Evolutionary conservation across 179 eudicot genomes (phyloP).

Genomic region (Vitellaria paradoxa): DNA sequence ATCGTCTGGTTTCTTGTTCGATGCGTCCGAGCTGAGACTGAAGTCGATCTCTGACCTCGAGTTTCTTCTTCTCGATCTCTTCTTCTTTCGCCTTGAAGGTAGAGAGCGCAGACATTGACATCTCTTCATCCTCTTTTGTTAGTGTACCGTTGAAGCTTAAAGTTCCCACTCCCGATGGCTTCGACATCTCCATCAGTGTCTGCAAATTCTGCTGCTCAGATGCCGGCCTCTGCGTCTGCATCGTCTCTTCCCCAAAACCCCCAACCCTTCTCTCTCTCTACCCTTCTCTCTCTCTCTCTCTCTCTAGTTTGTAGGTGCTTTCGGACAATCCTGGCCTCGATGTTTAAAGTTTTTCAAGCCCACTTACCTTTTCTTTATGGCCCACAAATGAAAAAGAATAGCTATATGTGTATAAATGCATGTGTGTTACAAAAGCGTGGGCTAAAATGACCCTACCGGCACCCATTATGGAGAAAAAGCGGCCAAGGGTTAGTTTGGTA

Average conservation of each 20-base stretch:
- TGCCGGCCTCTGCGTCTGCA: constrained; percentile 24
- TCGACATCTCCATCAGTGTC: constrained; percentile 12
- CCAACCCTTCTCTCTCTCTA: background rate
- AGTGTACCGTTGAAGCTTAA: constrained; percentile 54
- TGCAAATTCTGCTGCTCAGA: constrained; percentile 26
- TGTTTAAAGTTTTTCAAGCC: background rate
- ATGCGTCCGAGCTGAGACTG: constrained; percentile 82
- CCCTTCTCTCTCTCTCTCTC: background rate
- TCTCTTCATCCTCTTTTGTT: constrained; percentile 63
- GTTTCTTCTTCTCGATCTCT: constrained; percentile 88
- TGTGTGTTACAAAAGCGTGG: too few species aligned
- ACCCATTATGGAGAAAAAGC: too few species aligned
- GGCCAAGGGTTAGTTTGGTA: too few species aligned
- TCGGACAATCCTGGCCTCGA: background rate
- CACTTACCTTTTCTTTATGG: background rate
- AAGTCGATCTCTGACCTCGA: constrained; percentile 76
- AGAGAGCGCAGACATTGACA: constrained; percentile 74
- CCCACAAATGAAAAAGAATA: too few species aligned
- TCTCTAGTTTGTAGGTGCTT: background rate
- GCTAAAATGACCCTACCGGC: too few species aligned
- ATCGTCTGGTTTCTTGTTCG: constrained; percentile 77
- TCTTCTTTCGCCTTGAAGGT: constrained; percentile 85
- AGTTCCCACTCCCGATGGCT: constrained; percentile 37
- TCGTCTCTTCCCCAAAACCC: constrained; percentile 18
- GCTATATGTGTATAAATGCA: too few species aligned